Evolutionary conservation across 2,329 filamentous ascomycete genomes (phyloP).

Genomic region (Aspergillus costaricaensis): DNA sequence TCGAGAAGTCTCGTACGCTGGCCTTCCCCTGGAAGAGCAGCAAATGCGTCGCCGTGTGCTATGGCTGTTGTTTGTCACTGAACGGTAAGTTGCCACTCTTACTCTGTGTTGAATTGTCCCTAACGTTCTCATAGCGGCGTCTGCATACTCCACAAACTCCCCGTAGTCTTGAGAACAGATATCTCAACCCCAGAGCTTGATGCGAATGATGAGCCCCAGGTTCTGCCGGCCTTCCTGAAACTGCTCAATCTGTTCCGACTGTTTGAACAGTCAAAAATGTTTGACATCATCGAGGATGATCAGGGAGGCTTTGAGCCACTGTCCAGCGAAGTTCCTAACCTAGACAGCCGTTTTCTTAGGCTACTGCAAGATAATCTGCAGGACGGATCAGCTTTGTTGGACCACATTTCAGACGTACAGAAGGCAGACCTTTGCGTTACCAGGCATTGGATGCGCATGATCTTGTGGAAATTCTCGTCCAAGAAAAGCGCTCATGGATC

Average conservation of each 20-base stretch:
- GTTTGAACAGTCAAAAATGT: conserved; percentile 54
- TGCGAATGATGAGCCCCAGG: conserved; percentile 45
- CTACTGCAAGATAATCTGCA: conserved; percentile 48
- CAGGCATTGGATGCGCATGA: conserved; percentile 54
- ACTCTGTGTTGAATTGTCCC: too few species aligned
- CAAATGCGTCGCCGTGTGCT: conserved; percentile 51
- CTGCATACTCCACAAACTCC: conserved; percentile 54
- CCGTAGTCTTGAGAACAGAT: conserved; percentile 49
- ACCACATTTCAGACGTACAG: conserved; percentile 52
- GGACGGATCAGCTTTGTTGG: conserved; percentile 43
- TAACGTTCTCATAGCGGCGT: conserved; percentile 42
- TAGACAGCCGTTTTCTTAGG: conserved; percentile 32
- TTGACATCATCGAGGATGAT: conserved; percentile 48
- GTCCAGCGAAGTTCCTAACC: conserved; percentile 22
- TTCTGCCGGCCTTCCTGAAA: conserved; percentile 54
- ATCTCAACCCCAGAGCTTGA: conserved; percentile 40
- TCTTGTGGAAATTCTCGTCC: conserved; percentile 49
- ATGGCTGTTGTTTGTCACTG: conserved; percentile 55
- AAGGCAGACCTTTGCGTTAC: conserved; percentile 54
- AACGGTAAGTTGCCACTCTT: conserved; percentile 26
- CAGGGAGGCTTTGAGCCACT: conserved; percentile 7
- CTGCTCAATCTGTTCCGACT: conserved; percentile 54
- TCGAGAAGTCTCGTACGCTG: conserved; percentile 45
- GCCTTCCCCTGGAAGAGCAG: conserved; percentile 42
- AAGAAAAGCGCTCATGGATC: conserved; percentile 27